Conservation (phyloP, 768 basidiomycete genomes). For the Rhodosporidiobolus sp. region DNA sequence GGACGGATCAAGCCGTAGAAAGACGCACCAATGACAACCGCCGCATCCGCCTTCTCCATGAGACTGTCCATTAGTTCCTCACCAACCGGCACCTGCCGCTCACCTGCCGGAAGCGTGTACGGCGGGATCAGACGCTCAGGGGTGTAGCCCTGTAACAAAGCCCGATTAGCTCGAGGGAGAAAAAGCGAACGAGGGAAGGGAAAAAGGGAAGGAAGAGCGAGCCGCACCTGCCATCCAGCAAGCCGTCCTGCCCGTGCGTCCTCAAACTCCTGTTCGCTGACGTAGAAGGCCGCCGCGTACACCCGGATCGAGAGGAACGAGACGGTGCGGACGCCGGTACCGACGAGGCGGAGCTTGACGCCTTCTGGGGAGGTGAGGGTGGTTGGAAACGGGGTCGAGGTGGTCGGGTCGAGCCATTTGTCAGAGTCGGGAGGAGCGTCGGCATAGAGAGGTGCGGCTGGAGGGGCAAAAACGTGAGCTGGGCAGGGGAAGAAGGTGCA, state of each 20-base stretch:
- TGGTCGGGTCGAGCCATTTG: conserved; percentile 48
- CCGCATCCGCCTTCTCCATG: conserved; percentile 46
- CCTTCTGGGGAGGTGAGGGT: conserved; percentile 27
- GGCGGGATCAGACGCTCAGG: conserved; percentile 23
- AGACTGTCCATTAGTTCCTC: conserved; percentile 47
- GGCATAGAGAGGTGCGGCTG: conserved; percentile 13
- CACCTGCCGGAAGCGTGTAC: conserved; percentile 29
- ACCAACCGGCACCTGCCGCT: conserved; percentile 39
- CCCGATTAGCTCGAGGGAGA: no score
- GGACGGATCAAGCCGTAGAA: background rate
- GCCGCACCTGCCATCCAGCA: conserved; percentile 46
- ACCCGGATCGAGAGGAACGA: conserved; percentile 51
- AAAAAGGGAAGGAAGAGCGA: no score
- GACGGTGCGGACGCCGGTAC: conserved; percentile 51
- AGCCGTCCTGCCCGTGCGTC: conserved; percentile 25
- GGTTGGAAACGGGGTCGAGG: conserved; percentile 48
- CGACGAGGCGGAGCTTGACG: conserved; percentile 47
- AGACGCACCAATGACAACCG: conserved; percentile 49
- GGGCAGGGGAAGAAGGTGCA: background rate
- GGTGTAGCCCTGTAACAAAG: conserved; percentile 13
- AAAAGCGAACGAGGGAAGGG: no score
- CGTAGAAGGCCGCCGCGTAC: conserved; percentile 51
- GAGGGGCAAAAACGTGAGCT: no score
- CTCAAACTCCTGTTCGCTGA: conserved; percentile 40
- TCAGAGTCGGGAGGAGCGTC: conserved; percentile 2